Base-by-base conservation (phyloP, 106 monocot genomes). In the Amphibolis antarctica region DNA sequence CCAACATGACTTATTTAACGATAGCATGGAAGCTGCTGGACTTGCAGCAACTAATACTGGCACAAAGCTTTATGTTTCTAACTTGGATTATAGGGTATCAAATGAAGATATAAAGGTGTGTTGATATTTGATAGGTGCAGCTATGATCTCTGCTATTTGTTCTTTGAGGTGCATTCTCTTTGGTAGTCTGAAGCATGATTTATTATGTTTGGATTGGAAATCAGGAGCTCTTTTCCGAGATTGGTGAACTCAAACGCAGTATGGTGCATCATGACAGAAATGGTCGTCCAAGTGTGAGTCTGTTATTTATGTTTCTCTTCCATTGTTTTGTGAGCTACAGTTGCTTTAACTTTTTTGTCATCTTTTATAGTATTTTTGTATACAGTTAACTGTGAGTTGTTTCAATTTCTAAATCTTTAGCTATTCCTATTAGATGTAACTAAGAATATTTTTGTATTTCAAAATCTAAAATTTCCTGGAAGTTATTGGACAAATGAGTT, bases 51-150 rank as follows among this genome's bases (percentile, higher is more conserved):
- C 52, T 74, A 84, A 90, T 60, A 69, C 59, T 27, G 83, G 89
- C 64, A 79, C 84, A 69, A 98, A 98, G 60, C 60, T 98, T 12
- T 98, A 90, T 71, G 77, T 98, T 68, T 98, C 96, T 47, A 98
- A 98, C 70, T 82, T 98, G 75, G 90, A 98, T 75, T 82, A 80
- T 75, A 78, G 96, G 62, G 96, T 98, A 25, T 85, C 90, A 51
- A 98, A 85, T 78, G 86, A 90, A 55, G 96, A 98, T 82, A 87
- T 98, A 57, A 86, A 87, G 90, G 96, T 98, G 67, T 60, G 64
- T 69, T 70, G 59, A 42, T 51, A 48, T 53, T 66, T 70, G 54
- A 47, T 50, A 54, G 66, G 56, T 14, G 47, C 59, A 59, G 74
- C 66, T 60, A 14, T 51, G 17, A 60, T 53, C 21, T 62, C 44